phyloP scores from a whole-genome alignment of 2,329 filamentous ascomycete species.

The Nigrograna mackinnonii region DNA sequence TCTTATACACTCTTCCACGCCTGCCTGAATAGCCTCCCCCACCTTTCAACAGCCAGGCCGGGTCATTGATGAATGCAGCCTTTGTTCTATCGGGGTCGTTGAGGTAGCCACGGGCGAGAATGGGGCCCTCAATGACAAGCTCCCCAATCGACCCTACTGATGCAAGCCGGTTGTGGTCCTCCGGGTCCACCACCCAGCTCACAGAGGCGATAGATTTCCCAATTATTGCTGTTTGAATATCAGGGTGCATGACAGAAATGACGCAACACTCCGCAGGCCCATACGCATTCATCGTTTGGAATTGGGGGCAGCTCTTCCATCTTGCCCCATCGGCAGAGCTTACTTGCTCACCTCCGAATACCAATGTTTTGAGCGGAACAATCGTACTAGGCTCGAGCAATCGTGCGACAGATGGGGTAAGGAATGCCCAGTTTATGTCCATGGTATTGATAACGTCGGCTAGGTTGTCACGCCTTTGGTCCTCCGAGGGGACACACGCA shows the following conservation, averaged over 20 bases:
- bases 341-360: background rate
- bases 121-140: slow-evolving; percentile 59
- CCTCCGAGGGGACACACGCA: slow-evolving; percentile 56
- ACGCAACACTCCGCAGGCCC: background rate
- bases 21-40: slow-evolving; percentile 28
- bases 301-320: background rate
- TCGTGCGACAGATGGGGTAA: background rate
- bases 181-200: slow-evolving; percentile 15
- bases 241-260: background rate
- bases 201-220: background rate
- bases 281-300: background rate
- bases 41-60: slow-evolving; percentile 47
- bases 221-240: background rate
- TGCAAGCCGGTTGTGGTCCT: slow-evolving; percentile 8
- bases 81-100: slow-evolving; percentile 9
- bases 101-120: slow-evolving; percentile 22
- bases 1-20: slow-evolving; percentile 48
- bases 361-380: background rate
- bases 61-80: slow-evolving; percentile 54
- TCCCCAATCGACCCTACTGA: slow-evolving; percentile 38
- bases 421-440: background rate
- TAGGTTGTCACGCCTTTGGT: slow-evolving; percentile 50
- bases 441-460: background rate
- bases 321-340: background rate
- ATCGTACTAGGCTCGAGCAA: background rate